These are phyloP conservation scores for Chaetomium olivaceum DNA, from an alignment of 2,329 filamentous ascomycete species.

Conservation along the genomic window DNA sequence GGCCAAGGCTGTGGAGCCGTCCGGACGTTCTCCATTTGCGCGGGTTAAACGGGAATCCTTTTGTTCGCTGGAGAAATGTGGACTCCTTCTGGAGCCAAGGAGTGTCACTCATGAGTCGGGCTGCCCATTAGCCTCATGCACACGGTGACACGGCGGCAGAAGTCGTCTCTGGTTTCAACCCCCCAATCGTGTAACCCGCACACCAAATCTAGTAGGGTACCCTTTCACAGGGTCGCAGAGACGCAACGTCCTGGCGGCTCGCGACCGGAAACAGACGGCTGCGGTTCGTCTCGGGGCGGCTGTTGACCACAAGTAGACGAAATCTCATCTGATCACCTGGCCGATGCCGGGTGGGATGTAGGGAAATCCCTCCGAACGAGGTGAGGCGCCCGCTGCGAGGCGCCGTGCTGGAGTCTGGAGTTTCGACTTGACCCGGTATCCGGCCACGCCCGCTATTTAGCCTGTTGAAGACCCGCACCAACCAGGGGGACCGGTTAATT, in stretches of 20 bases:
- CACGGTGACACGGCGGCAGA: conserved; percentile 12
- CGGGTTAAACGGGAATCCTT: conserved; percentile 31
- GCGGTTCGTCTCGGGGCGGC: background rate
- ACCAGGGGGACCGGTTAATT: conserved; percentile 33
- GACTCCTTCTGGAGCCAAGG: conserved; percentile 21
- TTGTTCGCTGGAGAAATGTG: conserved; percentile 27
- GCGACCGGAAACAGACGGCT: background rate
- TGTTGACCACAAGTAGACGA: conserved; percentile 12
- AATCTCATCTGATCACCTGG: conserved; percentile 25
- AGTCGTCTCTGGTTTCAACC: conserved; percentile 18
- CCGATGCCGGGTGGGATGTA: conserved; percentile 21
- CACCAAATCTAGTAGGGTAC: background rate
- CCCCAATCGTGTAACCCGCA: background rate
- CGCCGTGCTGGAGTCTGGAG: conserved; percentile 18
- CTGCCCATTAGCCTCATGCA: conserved; percentile 18
- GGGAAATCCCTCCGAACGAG: conserved; percentile 20
- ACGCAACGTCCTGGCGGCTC: conserved; percentile 5
- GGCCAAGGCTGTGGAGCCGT: conserved; percentile 27
- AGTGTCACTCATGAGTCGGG: conserved; percentile 21
- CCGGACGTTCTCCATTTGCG: conserved; percentile 29
- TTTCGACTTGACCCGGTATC: conserved; percentile 33
- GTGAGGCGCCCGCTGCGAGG: conserved; percentile 10
- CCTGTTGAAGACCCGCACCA: conserved; percentile 29
- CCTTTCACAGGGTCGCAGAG: background rate
- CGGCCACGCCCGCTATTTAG: conserved; percentile 32